Percentiles rank a stretch among this genome's conserved stretches.
These are phyloP conservation scores for Alternaria sp. DNA, from an alignment of 2,329 filamentous ascomycete genomes.

Conservation along the genomic window DNA sequence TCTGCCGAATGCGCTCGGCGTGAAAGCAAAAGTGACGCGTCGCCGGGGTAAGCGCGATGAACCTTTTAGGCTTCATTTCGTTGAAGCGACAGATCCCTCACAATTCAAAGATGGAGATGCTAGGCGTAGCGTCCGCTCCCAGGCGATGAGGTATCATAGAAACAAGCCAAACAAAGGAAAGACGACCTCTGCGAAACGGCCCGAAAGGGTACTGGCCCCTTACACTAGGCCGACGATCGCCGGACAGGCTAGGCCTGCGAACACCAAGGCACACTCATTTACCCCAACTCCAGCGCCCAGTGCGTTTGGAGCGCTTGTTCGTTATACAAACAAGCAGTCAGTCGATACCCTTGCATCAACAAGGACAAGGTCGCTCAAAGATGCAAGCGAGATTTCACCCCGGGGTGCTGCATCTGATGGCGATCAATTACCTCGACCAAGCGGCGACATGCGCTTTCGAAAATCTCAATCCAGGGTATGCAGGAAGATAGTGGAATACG, in stretches of 20 bases:
- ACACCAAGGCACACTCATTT: background rate
- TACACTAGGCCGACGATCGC: background rate
- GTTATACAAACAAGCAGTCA: background rate
- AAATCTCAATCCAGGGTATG: background rate
- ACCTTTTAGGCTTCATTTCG: constrained; percentile 41
- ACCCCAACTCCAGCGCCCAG: background rate
- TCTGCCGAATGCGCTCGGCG: background rate
- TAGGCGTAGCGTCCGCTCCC: constrained; percentile 44
- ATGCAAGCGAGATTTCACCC: background rate
- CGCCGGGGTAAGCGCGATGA: constrained; percentile 35
- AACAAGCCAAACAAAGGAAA: constrained; percentile 24
- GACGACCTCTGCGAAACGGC: background rate
- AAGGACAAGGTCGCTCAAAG: background rate
- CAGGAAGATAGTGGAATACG: background rate
- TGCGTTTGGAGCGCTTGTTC: background rate
- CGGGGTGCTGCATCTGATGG: background rate
- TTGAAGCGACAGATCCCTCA: constrained; percentile 43
- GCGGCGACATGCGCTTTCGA: background rate
- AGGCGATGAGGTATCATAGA: constrained; percentile 45
- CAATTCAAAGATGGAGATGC: constrained; percentile 41
- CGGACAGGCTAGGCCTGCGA: background rate
- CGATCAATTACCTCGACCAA: background rate
- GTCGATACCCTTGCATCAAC: background rate
- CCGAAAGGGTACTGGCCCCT: background rate
- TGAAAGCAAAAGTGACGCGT: constrained; percentile 20